Evolutionary conservation across 2,329 filamentous ascomycete genomes (phyloP).

Genomic region (Trichophyton mentagrophytes): DNA sequence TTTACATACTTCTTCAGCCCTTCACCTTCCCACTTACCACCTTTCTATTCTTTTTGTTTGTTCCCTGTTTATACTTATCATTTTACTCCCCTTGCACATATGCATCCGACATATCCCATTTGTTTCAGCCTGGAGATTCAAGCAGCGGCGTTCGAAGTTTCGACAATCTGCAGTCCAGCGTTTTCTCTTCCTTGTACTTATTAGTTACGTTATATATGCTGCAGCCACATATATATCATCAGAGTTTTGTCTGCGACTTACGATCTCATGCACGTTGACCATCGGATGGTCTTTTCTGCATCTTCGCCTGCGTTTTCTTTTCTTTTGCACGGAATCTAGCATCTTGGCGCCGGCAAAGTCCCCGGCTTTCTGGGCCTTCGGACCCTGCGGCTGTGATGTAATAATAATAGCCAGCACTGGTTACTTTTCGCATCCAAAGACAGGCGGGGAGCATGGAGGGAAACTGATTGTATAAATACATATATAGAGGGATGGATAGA

Average conservation of each 20-base stretch:
- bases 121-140: neutral
- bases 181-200: neutral
- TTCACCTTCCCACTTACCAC: neutral
- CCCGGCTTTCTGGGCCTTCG: neutral
- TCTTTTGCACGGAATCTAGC: neutral
- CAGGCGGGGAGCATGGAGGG: neutral
- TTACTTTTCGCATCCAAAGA: neutral
- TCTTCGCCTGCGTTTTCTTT: neutral
- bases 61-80: neutral
- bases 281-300: neutral
- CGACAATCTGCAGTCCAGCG: neutral
- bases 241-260: neutral
- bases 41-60: neutral
- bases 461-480: neutral
- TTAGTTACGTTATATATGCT: neutral
- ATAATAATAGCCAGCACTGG: neutral
- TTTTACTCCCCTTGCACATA: neutral
- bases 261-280: neutral
- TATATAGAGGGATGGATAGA: too few species aligned
- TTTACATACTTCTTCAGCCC: neutral
- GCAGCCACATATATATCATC: neutral
- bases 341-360: neutral
- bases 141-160: neutral
- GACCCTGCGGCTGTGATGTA: neutral
- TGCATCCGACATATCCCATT: neutral